Base-by-base conservation (phyloP, 2,329 filamentous ascomycete species). In the Sclerotinia nivalis region DNA sequence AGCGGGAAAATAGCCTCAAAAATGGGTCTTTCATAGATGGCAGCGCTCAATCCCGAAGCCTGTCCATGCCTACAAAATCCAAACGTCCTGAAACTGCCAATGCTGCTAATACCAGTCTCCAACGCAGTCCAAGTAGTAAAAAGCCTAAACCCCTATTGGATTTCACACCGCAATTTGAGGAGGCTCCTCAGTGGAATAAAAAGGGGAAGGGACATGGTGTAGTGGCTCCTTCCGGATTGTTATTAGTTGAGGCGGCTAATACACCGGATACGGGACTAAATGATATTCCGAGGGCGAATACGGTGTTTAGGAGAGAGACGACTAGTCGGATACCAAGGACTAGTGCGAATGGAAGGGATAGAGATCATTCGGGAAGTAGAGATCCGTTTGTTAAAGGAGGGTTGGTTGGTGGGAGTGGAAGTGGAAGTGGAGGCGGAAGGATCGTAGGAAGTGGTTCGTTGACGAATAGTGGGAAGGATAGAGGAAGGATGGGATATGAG, bases 91-190 rank as follows among this genome's bases (percentile, higher is more conserved):
- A 71, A 62, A 69, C 67, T 28, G 4, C 69, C 47, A 25, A 50
- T 34, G 61, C 60, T n/a, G 54, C 43, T 8, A 45, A 58, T 34
- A 67, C 50, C 25, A 62, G 71, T 66, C 58, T 71, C 3, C 54
- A 68, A 43, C 72, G 71, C n/a, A 70, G 28, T 25, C 43, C 52
- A 10, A 68, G 54, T 6, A 56, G 40, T 7, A 58, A 4, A 20
- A 66, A 71, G 31, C 75, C 73, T 0, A 88, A 88, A 72, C 90
- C 91, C 1, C 83, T 93, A 8, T 80, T 93, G 43, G 91, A 92
- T 75, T 83, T 93, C 54, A 89, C 88, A 0, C 88, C 88, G 0
- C 82, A 84, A 62, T 91, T 89, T 76, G 83, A 85, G 64, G 89
- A 91, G 72, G 84, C 89, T 9, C 89, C 89, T 25, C 84, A 89